Evolutionary conservation across 768 basidiomycete species (phyloP), one percentile per base, ranked within the genome.

Genomic region (Leccinum variicolor): DNA sequence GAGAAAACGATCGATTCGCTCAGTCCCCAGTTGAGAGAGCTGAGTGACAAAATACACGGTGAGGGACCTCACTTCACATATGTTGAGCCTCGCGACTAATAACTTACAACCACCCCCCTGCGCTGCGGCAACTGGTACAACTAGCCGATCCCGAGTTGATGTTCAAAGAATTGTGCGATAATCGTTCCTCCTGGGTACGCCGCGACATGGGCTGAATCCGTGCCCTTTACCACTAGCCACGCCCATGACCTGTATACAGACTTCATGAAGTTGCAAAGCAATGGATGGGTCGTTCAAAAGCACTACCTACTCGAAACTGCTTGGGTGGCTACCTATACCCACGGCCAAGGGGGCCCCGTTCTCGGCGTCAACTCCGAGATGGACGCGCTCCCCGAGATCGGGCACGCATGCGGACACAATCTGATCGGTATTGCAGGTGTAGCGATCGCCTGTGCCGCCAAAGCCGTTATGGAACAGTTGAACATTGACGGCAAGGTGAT

Each of bases 321-420:
- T 3, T 93, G 90, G 90, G 76, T 79, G n/a, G 91, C 91, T 0
- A 80, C 78, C 2, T 92, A 82, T 63, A 74, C 79, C 15, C 78
- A 85, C 62, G 86, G 88, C 11, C 69, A 75, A 29, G 89, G 87
- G 10, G 89, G 89, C 4, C 15, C 6, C 79, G 84, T 52, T 17
- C 48, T 92, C 31, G 90, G 90, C 0, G 75, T 93, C 57, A 92
- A 93, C 45, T 62, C 90, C 15, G 91, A 92, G 81, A 85, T 86
- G 84, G 84, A 86, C 55, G 86, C 86, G 1, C 74, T 87, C 11
- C 72, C 72, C 17, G 74, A 81, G 0, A 76, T 86, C 39, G 84
- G 88, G 0, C 88, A 89, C 61, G 88, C 86, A 1, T 92, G 90
- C 64, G 90, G 90, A 3, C 90, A 93, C 66, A 92, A 92, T 63